phyloP scores from a whole-genome alignment of 176 grass and related monocot species.

The Oryza nivara region DNA sequence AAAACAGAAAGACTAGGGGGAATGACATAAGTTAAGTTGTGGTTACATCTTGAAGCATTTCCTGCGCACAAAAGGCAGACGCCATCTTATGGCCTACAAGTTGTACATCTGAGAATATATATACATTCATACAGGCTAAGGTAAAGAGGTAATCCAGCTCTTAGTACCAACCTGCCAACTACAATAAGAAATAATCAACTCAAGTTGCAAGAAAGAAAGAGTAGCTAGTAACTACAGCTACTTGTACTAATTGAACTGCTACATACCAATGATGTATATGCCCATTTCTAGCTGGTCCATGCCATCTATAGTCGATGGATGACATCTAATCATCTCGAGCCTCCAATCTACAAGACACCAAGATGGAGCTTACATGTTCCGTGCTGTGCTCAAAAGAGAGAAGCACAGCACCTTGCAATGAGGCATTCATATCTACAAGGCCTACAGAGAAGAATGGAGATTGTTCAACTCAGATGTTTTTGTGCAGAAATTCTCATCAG shows the following conservation, averaged over 20 bases:
- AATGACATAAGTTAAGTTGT: not conserved
- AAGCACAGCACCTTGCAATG: not conserved
- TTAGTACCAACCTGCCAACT: conserved; percentile 1
- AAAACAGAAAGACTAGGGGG: not conserved
- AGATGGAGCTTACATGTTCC: not conserved
- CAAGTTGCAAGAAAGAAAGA: conserved; percentile 8
- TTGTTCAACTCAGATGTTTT: not conserved
- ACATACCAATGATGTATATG: conserved; percentile 8
- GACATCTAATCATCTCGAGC: conserved; percentile 6
- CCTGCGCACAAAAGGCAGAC: not conserved
- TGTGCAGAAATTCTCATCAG: not conserved
- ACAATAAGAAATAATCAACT: not conserved
- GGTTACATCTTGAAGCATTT: not conserved
- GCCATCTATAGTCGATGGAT: conserved; percentile 16
- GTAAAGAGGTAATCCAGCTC: not conserved
- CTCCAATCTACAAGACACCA: not conserved
- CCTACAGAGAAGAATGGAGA: conserved; percentile 23
- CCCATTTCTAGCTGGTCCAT: not conserved
- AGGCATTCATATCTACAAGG: conserved; percentile 29
- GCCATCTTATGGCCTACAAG: not conserved
- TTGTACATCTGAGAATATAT: not conserved
- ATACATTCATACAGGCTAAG: conserved; percentile 12
- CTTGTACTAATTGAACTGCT: conserved; percentile 5
- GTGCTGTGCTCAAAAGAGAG: conserved; percentile 1
- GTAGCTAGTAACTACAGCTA: not conserved